Conservation (phyloP, 2,329 filamentous ascomycete genomes). For the Alternaria sp. region DNA sequence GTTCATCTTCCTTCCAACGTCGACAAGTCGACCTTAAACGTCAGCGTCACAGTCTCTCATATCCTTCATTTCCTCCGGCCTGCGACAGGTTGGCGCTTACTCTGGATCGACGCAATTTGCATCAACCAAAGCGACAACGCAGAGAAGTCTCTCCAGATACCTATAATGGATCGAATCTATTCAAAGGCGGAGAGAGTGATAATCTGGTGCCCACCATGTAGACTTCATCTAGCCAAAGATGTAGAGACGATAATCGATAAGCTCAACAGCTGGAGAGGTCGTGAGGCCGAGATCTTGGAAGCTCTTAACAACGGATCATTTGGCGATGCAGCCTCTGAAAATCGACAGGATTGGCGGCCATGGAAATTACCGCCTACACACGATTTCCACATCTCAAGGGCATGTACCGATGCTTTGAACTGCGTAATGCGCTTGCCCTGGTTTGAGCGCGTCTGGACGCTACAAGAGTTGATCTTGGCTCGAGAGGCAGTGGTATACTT, state of each 20-base stretch:
- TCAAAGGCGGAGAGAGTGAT: neutral
- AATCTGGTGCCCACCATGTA: neutral
- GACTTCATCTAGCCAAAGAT: neutral
- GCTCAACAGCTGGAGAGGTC: neutral
- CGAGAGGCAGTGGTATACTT: neutral
- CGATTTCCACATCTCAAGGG: neutral
- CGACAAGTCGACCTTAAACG: neutral
- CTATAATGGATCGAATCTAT: neutral
- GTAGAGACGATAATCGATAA: neutral
- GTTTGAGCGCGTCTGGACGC: neutral
- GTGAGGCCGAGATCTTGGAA: neutral
- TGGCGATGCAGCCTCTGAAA: neutral
- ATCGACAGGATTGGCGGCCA: neutral
- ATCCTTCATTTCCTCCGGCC: neutral
- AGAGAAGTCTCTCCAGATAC: neutral
- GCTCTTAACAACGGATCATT: neutral
- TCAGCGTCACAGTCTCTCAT: neutral
- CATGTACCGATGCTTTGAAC: neutral
- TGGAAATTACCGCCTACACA: neutral
- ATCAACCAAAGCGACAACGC: neutral
- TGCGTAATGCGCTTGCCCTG: neutral
- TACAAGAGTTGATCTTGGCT: neutral
- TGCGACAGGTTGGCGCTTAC: neutral
- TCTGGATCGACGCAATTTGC: neutral
- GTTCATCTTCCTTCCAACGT: neutral